Percentiles rank a stretch among this genome's conserved stretches.
These are phyloP conservation scores for Solanum bulbocastanum DNA, from an alignment of 257 asterid genomes.

Conservation along the genomic window DNA sequence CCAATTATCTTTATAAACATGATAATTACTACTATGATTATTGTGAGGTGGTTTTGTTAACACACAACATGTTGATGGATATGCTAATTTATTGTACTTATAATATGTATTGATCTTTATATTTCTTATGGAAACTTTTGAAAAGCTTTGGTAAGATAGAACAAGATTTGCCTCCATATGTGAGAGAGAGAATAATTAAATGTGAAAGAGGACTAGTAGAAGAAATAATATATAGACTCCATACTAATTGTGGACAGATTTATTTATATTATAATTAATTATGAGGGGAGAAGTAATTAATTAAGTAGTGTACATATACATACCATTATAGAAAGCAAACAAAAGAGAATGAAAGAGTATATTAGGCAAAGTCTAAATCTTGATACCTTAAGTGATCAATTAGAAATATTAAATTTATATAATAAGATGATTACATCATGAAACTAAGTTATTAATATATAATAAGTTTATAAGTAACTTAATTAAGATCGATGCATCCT, in stretches of 20 bases:
- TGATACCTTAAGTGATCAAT: not conserved
- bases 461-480: not conserved
- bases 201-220: not conserved
- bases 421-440: not conserved
- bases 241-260: not conserved
- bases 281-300: not conserved
- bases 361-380: not conserved
- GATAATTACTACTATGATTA: not conserved
- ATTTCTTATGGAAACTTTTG: constrained; percentile 5
- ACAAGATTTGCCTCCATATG: constrained; percentile 37
- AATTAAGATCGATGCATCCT: no score
- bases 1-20: constrained; percentile 51
- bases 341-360: constrained; percentile 11
- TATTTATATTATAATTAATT: not conserved
- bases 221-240: not conserved
- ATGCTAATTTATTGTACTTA: constrained; percentile 14
- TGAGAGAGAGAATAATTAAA: not conserved
- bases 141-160: constrained; percentile 2
- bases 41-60: constrained; percentile 10
- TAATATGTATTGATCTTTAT: not conserved
- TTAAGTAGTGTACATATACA: not conserved
- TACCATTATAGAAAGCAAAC: not conserved
- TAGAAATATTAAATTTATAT: not conserved
- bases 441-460: not conserved
- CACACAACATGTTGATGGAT: not conserved